Evolutionary conservation across 495 filamentous ascomycete genomes (phyloP).

Genomic region (Penicillium coprophilum): DNA sequence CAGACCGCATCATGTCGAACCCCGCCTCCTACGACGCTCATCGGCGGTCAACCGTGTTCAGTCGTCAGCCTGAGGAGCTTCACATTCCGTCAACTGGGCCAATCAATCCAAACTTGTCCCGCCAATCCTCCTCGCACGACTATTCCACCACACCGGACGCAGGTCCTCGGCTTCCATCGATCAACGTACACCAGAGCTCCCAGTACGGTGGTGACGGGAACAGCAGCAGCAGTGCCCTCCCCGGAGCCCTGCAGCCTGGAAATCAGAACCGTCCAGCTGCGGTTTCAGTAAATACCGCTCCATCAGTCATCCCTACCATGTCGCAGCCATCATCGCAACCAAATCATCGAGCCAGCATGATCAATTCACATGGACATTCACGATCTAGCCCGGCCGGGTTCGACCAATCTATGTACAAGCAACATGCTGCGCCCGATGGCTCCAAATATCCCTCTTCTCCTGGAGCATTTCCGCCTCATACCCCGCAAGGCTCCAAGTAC

Average conservation of each 20-base stretch:
- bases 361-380: constrained; percentile 70
- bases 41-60: constrained; percentile 51
- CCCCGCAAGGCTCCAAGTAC: constrained; percentile 70
- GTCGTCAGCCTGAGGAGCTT: constrained; percentile 68
- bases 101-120: constrained; percentile 39
- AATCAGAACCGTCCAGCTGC: constrained; percentile 60
- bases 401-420: constrained; percentile 67
- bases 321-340: constrained; percentile 62
- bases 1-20: constrained; percentile 40
- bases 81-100: constrained; percentile 65
- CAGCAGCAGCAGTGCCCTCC: constrained; percentile 49
- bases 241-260: constrained; percentile 72
- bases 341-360: constrained; percentile 63
- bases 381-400: constrained; percentile 82
- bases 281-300: constrained; percentile 69
- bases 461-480: constrained; percentile 66
- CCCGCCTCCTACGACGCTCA: constrained; percentile 54
- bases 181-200: constrained; percentile 64
- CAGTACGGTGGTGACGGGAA: constrained; percentile 47
- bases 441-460: constrained; percentile 68
- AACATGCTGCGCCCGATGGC: constrained; percentile 65
- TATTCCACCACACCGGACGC: constrained; percentile 42
- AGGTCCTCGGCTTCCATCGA: constrained; percentile 52
- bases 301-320: constrained; percentile 67
- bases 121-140: constrained; percentile 53